These are phyloP conservation scores for Pinus taeda DNA, from an alignment of 75 land plant genomes.

Conservation along the genomic window DNA sequence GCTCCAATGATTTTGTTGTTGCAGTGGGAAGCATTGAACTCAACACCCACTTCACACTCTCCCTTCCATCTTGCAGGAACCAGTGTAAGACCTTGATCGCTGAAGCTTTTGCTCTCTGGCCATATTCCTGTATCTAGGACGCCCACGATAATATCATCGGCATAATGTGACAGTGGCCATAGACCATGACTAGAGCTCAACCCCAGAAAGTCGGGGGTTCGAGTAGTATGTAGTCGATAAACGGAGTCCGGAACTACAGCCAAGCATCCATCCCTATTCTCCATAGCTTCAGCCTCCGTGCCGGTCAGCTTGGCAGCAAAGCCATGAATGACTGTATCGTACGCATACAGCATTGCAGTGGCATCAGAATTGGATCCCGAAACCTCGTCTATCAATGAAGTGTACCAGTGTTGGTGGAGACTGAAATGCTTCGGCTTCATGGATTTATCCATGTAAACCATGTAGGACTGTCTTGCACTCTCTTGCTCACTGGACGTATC, in stretches of 20 bases:
- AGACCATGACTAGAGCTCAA: conserved; percentile 23
- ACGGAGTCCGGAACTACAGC: conserved; percentile 18
- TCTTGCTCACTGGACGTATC: no score
- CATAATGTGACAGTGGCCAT: conserved; percentile 43
- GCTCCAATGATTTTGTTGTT: conserved; percentile 80
- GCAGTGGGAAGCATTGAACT: conserved; percentile 32
- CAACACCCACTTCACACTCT: conserved; percentile 26
- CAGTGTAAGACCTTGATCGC: conserved; percentile 7
- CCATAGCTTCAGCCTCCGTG: conserved; percentile 31
- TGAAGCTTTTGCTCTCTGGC: conserved; percentile 58
- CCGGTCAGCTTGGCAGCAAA: conserved; percentile 46
- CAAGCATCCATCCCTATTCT: conserved; percentile 30
- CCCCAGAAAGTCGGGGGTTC: conserved; percentile 50
- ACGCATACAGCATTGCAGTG: conserved; percentile 27
- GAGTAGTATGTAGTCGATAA: conserved; percentile 50
- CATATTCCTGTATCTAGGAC: conserved; percentile 38
- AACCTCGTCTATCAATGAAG: conserved; percentile 11
- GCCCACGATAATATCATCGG: conserved; percentile 55
- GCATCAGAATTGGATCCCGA: conserved; percentile 1
- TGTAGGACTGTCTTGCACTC: conserved; percentile 16
- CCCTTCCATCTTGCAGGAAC: conserved; percentile 64
- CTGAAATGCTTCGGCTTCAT: conserved; percentile 21
- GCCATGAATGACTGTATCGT: conserved; percentile 45
- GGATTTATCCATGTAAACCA: conserved; percentile 23
- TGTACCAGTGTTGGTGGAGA: conserved; percentile 32